phyloP scores from a whole-genome alignment of 2,329 filamentous ascomycete species.

The Xylariaceae sp. region DNA sequence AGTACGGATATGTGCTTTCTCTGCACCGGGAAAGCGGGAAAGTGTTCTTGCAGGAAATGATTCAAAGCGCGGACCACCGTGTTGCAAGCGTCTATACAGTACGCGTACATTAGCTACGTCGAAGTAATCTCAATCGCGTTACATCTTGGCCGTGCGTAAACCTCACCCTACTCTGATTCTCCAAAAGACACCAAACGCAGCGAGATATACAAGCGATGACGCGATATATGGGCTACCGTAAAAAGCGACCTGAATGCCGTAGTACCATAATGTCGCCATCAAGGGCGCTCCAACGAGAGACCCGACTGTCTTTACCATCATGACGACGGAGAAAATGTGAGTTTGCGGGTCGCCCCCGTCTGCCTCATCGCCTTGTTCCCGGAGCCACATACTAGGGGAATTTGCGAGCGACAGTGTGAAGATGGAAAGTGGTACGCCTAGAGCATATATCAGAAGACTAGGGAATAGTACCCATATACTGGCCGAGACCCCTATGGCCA shows the following conservation, averaged over 20 bases:
- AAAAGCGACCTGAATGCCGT: constrained; percentile 46
- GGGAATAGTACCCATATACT: constrained; percentile 50
- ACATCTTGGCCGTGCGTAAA: not conserved
- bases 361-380: constrained; percentile 19
- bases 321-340: constrained; percentile 57
- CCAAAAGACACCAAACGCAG: constrained; percentile 44
- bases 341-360: constrained; percentile 41
- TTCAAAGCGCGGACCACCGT: constrained; percentile 4
- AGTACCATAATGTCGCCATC: constrained; percentile 55
- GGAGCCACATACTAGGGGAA: constrained; percentile 47
- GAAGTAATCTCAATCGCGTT: not conserved
- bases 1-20: constrained; percentile 12
- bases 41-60: not conserved
- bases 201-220: constrained; percentile 47
- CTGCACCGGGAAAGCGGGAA: constrained; percentile 1
- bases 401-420: constrained; percentile 57
- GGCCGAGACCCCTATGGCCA: constrained; percentile 49
- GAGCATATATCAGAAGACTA: constrained; percentile 52
- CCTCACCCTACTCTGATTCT: constrained; percentile 30
- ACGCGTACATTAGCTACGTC: too few species aligned
- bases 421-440: constrained; percentile 56
- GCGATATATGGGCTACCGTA: constrained; percentile 50
- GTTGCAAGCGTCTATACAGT: too few species aligned
- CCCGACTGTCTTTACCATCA: constrained; percentile 56
- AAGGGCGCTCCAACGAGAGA: constrained; percentile 54